Percentiles rank a stretch among this genome's conserved stretches.
Evolutionary conservation across 106 monocot genomes (phyloP).

Genomic region (Dioscorea alata): DNA sequence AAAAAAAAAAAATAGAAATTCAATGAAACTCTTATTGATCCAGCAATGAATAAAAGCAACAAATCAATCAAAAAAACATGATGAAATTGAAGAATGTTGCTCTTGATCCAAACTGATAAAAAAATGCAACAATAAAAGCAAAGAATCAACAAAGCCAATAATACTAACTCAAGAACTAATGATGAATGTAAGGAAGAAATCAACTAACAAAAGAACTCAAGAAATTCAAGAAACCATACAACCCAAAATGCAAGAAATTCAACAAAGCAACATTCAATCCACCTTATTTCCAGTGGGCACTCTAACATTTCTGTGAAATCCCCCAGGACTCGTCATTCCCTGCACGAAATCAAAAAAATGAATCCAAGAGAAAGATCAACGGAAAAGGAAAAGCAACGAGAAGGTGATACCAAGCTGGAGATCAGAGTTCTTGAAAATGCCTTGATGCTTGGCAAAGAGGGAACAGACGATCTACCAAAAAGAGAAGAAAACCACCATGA

Average conservation of each 20-base stretch:
- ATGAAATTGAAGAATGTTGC: too few relatives aligned
- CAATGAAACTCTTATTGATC: too few relatives aligned
- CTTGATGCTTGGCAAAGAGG: not conserved
- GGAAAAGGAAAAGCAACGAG: not conserved
- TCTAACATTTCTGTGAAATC: not conserved
- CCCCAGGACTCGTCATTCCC: conserved; percentile 14
- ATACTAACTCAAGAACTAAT: not conserved
- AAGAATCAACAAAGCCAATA: not conserved
- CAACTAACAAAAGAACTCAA: not conserved
- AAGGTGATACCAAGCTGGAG: conserved; percentile 23
- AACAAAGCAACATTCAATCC: not conserved
- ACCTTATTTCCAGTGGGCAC: not conserved
- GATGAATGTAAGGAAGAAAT: not conserved
- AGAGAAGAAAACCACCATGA: not conserved
- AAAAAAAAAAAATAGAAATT: too few relatives aligned
- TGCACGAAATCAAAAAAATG: conserved; percentile 18
- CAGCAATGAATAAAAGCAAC: too few relatives aligned
- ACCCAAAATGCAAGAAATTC: not conserved
- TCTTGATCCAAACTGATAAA: too few relatives aligned
- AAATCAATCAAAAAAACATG: too few relatives aligned
- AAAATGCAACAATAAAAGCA: not conserved
- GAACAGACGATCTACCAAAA: conserved; percentile 18
- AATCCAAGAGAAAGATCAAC: not conserved
- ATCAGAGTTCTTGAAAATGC: conserved; percentile 14
- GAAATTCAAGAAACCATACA: not conserved